phyloP scores from a whole-genome alignment of 176 grass and related monocot species.

The Oryza officinalis region DNA sequence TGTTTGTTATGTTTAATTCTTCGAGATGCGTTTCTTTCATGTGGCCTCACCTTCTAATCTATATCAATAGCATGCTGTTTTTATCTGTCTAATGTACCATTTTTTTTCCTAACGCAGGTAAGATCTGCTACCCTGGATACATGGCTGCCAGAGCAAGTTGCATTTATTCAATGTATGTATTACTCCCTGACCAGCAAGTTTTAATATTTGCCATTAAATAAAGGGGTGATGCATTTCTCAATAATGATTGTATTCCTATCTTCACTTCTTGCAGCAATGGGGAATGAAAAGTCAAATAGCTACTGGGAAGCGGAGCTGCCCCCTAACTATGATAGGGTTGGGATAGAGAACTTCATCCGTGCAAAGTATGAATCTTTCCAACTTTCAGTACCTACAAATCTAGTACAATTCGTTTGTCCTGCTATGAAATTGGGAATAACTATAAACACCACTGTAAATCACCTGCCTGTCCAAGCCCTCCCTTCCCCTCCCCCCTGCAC shows the following conservation, averaged over 20 bases:
- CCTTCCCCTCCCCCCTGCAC: too few species aligned
- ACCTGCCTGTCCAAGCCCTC: not conserved
- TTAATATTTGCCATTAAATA: not conserved
- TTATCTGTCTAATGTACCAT: not conserved
- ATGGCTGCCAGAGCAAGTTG: slow-evolving; percentile 98
- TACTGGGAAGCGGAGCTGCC: slow-evolving; percentile 99
- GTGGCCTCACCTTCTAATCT: not conserved
- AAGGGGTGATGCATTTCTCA: slow-evolving; percentile 24
- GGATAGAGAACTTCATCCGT: slow-evolving; percentile 98
- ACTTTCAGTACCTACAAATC: slow-evolving; percentile 32
- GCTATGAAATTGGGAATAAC: not conserved
- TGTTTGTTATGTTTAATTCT: not conserved
- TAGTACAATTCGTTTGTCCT: slow-evolving; percentile 7
- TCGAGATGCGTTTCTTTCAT: slow-evolving; percentile 7
- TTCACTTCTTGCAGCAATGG: slow-evolving; percentile 71
- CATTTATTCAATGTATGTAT: slow-evolving; percentile 93
- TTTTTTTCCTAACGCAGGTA: slow-evolving; percentile 53
- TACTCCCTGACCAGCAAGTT: slow-evolving; percentile 28
- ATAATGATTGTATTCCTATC: slow-evolving; percentile 16
- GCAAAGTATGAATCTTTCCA: slow-evolving; percentile 66
- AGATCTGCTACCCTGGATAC: slow-evolving; percentile 96
- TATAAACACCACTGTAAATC: not conserved
- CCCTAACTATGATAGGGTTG: slow-evolving; percentile 91
- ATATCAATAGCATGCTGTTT: not conserved
- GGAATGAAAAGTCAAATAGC: slow-evolving; percentile 90